Evolutionary conservation across 2,329 filamentous ascomycete genomes (phyloP), one percentile per base, ranked within the genome.

Genomic region (Talaromyces amestolkiae): DNA sequence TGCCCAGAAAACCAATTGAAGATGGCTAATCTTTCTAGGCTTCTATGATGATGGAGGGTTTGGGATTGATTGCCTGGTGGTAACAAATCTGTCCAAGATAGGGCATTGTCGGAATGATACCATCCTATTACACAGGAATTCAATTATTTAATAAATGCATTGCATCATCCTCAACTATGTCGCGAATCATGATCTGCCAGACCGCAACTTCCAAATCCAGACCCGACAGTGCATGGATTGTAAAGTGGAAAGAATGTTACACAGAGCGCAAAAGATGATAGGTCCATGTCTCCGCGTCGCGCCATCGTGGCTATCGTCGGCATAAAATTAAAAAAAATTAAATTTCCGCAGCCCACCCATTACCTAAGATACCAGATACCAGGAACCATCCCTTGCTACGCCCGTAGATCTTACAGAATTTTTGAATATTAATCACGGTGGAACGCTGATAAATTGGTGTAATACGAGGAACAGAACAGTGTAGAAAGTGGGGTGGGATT

Each of bases 51-150:
- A 79, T 81, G 74, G 76, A 76, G 27, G 80, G 80, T 41, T 70
- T 82, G 53, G 80, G 80, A 10, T 77, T 78, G 33, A 74, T 78
- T 24, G 74, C 76, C n/a, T 82, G 80, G 80, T 82, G 80, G 80
- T 53, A 11, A 56, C 10, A 1, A 22, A 37, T 56, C n/a, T 53
- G 51, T 35, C 33, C 11, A 13, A 39, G n/a, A 17, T 22, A 17
- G 24, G 6, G 13, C 27, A 9, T 41, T 43, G 31, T 33, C 22
- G 10, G 33, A 22, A 33, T 31, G 19, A 37, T 51, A 6, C 19
- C 24, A 19, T n/a, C 15, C 6, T 5, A 56, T 37, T 37, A 22
- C 53, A 39, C 33, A 8, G 22, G 11, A 56, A 9, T 56, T 37
- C 53, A 39, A 24, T 45, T 8, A 33, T 43, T 27, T 22, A 31